phyloP scores from a whole-genome alignment of 225 moss, liverwort and hornwort species.

The Antitrichia curtipendula region DNA sequence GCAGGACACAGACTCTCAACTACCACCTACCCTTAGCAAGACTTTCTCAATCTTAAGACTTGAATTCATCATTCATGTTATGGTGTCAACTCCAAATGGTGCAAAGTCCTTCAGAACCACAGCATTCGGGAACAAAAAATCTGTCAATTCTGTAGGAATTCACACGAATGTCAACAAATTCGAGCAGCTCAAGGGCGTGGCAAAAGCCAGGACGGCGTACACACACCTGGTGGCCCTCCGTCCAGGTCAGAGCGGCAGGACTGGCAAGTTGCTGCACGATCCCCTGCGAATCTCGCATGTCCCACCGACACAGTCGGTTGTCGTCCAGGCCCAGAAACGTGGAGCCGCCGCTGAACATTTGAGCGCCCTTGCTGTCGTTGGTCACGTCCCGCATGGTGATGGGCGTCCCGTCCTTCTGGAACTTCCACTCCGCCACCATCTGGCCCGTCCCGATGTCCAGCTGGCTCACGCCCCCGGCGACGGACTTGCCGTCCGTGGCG shows the following conservation, averaged over 20 bases:
- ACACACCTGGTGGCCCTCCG: conserved; percentile 72
- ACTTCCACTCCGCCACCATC: conserved; percentile 90
- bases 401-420: conserved; percentile 84
- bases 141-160: not conserved
- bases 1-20: not conserved
- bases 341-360: conserved; percentile 40
- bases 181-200: not conserved
- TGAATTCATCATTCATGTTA: not conserved
- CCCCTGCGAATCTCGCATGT: conserved; percentile 79
- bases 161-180: not conserved
- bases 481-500: conserved; percentile 31
- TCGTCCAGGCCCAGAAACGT: conserved; percentile 95
- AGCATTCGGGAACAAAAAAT: not conserved
- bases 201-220: not conserved
- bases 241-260: conserved; percentile 61
- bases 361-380: conserved; percentile 82
- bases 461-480: conserved; percentile 78
- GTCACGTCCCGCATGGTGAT: conserved; percentile 84
- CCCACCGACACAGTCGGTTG: conserved; percentile 86
- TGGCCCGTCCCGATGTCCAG: conserved; percentile 73
- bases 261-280: conserved; percentile 87
- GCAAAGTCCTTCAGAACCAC: not conserved
- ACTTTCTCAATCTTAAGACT: not conserved
- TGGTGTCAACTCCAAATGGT: not conserved
- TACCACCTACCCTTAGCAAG: not conserved